Base-by-base conservation (phyloP, 2,329 filamentous ascomycete species). In the Chrysosporium keratinophilum region DNA sequence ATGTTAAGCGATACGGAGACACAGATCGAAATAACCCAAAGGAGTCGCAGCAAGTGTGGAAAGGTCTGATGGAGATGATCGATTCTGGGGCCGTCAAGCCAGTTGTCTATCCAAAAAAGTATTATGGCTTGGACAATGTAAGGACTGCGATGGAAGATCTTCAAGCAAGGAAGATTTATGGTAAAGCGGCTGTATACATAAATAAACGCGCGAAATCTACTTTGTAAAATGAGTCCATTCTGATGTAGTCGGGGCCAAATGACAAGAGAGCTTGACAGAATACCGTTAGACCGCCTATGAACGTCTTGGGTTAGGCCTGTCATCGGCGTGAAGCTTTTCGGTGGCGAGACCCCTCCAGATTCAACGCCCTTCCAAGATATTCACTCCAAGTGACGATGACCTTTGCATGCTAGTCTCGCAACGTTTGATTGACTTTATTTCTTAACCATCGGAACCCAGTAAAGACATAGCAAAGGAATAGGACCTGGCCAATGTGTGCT, bases 161-260 rank as follows among this genome's bases (percentile, higher is more conserved):
- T 15, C 68, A 69, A 2, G 62, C 67, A 6, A 69, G 76, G 37
- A 78, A 72, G 59, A 69, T 78, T 9, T 79, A 74, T 68, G 79
- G 79, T 2, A 80, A 82, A 60, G 76, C 78, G 5, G 71, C 82
- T 0, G 65, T 82, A n/a, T 69, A 66, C 41, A 65, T 77, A 15
- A 61, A 64, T 10, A 39, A 52, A 10, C 31, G 28, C 10, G 14
- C 28, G 9, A 45, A 15, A 19, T 44, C 49, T 1, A 6, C 28
- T 2, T 28, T 52, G 14, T 52, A 52, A 14, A 37, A 23, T 45
- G 3, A 28, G 23, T 7, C 23, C n/a, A n/a, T 3, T 28, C 23
- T 28, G 7, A 28, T 7, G 23, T 28, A n/a, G n/a, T n/a, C n/a
- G 23, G 23, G 23, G 23, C 23, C 23, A 28, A 28, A 28, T 28